phyloP scores from a whole-genome alignment of 2,329 filamentous ascomycete species.

The Penicillium sp. region DNA sequence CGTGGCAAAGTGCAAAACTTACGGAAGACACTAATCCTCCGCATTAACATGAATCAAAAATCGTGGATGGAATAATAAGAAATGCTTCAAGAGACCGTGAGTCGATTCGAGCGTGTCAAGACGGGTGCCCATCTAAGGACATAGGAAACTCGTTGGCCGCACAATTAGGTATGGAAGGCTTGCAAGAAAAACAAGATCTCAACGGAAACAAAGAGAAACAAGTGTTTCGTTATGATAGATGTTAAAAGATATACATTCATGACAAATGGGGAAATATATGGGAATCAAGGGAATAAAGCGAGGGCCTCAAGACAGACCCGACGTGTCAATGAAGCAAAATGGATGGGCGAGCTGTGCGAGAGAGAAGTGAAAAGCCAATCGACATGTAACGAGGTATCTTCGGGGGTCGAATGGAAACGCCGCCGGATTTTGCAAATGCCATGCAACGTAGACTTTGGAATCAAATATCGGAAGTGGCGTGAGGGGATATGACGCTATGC shows the following conservation, averaged over 20 bases:
- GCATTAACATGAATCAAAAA: constrained; percentile 18
- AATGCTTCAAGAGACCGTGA: constrained; percentile 22
- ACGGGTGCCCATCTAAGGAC: constrained; percentile 30
- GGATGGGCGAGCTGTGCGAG: constrained; percentile 10
- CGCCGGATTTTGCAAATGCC: constrained; percentile 39
- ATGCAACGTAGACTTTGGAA: constrained; percentile 33
- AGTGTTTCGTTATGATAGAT: constrained; percentile 11
- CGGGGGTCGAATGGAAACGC: constrained; percentile 35
- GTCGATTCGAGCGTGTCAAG: constrained; percentile 15
- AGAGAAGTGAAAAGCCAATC: constrained; percentile 16
- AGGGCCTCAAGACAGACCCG: background rate
- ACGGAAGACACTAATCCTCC: constrained; percentile 14
- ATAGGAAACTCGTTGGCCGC: constrained; percentile 36
- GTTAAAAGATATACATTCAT: constrained; percentile 27
- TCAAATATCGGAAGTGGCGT: constrained; percentile 24
- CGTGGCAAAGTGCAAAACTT: constrained; percentile 25
- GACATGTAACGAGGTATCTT: constrained; percentile 40
- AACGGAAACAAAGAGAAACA: constrained; percentile 3
- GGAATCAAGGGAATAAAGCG: constrained; percentile 9
- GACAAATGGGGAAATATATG: constrained; percentile 11
- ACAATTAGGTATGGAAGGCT: constrained; percentile 24
- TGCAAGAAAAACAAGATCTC: constrained; percentile 1
- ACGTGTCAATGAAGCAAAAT: constrained; percentile 2
- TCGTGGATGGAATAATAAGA: constrained; percentile 20
- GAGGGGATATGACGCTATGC: constrained; percentile 38